Conservation (phyloP, 805 yeast species). For the Hanseniaspora vineae region DNA sequence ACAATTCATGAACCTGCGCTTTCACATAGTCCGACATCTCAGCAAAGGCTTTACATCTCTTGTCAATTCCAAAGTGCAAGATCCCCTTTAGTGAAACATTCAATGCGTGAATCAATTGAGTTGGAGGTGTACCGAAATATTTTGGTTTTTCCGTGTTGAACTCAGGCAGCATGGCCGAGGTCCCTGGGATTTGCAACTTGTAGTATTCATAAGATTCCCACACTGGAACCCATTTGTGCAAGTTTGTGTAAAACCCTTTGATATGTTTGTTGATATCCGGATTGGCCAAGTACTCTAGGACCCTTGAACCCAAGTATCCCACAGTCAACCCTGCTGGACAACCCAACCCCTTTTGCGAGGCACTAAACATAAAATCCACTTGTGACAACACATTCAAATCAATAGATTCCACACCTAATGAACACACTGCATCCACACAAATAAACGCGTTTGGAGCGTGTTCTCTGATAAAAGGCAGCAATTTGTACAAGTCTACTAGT, state of each 20-base stretch:
- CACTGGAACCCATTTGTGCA: conserved; percentile 79
- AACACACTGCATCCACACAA: conserved; percentile 90
- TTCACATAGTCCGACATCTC: conserved; percentile 1
- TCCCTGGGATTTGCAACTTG: too few relatives aligned
- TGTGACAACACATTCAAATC: conserved; percentile 77
- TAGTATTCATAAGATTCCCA: conserved; percentile 30
- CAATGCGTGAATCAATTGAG: conserved; percentile 73
- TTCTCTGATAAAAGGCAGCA: conserved; percentile 47
- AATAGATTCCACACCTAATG: conserved; percentile 78
- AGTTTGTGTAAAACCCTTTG: conserved; percentile 39
- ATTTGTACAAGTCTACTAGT: conserved; percentile 50
- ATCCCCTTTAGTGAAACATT: conserved; percentile 66
- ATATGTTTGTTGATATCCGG: conserved; percentile 21
- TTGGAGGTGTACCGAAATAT: conserved; percentile 96
- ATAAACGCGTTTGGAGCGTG: conserved; percentile 53
- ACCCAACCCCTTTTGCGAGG: conserved; percentile 92
- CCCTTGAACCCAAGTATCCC: conserved; percentile 63
- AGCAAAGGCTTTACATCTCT: conserved; percentile 35
- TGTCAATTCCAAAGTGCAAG: conserved; percentile 39
- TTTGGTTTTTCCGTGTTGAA: conserved; percentile 30
- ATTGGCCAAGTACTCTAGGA: conserved; percentile 40
- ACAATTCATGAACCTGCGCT: background rate
- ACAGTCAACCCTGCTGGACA: conserved; percentile 87
- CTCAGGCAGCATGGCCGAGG: background rate
- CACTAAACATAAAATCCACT: conserved; percentile 76